These are phyloP conservation scores for Dioscorea zingiberensis DNA, from an alignment of 106 monocot genomes.

Conservation along the genomic window DNA sequence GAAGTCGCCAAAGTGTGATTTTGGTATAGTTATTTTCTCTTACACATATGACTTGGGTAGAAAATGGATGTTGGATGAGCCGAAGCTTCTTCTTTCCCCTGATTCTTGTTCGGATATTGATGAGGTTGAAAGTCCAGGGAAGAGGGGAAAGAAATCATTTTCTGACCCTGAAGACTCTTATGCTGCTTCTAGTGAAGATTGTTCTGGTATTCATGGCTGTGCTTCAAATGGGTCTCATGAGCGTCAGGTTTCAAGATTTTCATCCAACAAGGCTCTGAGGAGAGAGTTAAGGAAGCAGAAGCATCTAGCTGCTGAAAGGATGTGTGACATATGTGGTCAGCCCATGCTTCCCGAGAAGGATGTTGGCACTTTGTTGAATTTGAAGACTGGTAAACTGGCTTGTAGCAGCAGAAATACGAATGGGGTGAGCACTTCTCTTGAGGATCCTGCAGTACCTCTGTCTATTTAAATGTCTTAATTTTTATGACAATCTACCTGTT, in stretches of 20 bases:
- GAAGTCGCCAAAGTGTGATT: slow-evolving; percentile 32
- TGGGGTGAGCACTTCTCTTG: slow-evolving; percentile 40
- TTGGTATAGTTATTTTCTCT: slow-evolving; percentile 61
- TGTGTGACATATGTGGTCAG: slow-evolving; percentile 77
- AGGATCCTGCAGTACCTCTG: not conserved
- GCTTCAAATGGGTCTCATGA: not conserved
- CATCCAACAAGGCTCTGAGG: slow-evolving; percentile 32
- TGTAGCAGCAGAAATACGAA: slow-evolving; percentile 87
- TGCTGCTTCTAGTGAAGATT: slow-evolving; percentile 13
- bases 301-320: slow-evolving; percentile 44
- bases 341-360: slow-evolving; percentile 74
- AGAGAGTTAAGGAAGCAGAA: slow-evolving; percentile 53
- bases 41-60: slow-evolving; percentile 67
- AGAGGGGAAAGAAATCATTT: slow-evolving; percentile 49
- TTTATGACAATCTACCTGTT: not conserved
- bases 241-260: slow-evolving; percentile 3
- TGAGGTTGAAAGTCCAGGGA: slow-evolving; percentile 23
- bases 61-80: slow-evolving; percentile 27
- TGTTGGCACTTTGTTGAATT: slow-evolving; percentile 70
- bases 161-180: slow-evolving; percentile 47
- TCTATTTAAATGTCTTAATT: not conserved
- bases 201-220: slow-evolving; percentile 3
- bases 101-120: slow-evolving; percentile 43
- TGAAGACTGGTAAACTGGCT: slow-evolving; percentile 62
- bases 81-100: slow-evolving; percentile 9